Evolutionary conservation across 371 early-diverging fungal genomes (phyloP), one percentile per base, ranked within the genome.

Genomic region (Mortierella sp.): DNA sequence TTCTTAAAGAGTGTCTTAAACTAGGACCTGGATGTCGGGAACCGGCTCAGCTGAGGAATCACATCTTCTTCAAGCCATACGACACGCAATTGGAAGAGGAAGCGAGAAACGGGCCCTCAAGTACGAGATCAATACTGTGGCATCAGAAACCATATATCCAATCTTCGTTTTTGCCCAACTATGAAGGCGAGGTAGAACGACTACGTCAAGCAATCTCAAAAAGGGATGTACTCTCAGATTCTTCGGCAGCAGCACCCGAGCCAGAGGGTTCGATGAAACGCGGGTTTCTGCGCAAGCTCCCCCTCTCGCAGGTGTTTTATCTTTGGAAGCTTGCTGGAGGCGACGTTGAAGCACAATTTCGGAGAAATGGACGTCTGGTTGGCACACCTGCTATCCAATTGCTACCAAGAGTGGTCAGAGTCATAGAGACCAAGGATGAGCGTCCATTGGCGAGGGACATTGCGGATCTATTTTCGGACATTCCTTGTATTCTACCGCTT

Each of bases 291-390:
- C 68, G 38, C 64, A 72, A 55, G 16, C 57, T 86, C n/a, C 87
- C 89, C 2, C 58, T 84, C 9, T 63, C 83, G 0, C 85, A 87
- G 23, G 81, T 89, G 7, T 90, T 86, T 46, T 81, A 87, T 61
- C 80, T 89, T 52, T 89, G 89, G 89, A 86, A 84, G 45, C 49
- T 91, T 31, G 90, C 89, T 5, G 89, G 89, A 14, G 90, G 89
- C 2, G 89, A 89, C 65, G 88, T 88, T 0, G 89, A 87, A 52
- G 58, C 86, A 7, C 86, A 87, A 64, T 80, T 87, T 45, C 82
- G 82, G 19, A 87, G 84, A 54, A 74, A 84, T 38, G 86, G 86
- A 7, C 84, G 82, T 2, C 83, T 87, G 26, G 64, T 82, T 19
- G 85, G 85, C 1, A 85, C 87, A 19, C 89, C 91, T 2, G 82